Evolutionary conservation across 192 early-diverging fungal genomes (phyloP), one percentile per base, ranked within the genome.

Genomic region (Radiomyces spectabilis): DNA sequence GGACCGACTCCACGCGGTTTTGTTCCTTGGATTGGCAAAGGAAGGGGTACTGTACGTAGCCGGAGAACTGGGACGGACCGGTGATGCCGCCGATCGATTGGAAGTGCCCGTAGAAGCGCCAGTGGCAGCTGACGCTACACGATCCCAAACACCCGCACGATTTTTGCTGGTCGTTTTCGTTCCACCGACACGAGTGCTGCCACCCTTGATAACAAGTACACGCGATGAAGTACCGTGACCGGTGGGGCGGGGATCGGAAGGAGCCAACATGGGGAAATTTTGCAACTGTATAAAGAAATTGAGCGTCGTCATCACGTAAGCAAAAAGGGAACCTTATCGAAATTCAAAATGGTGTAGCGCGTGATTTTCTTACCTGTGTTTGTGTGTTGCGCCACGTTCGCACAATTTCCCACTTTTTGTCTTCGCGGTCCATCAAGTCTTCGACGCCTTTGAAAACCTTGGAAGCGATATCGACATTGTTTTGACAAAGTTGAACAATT

Each of bases 191-290:
- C 73, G 59, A 2, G 72, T 77, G 30, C 73, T 81, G 8, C 74
- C 78, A 31, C 75, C 73, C 57, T 88, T 89, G 63, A 90, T 87
- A 0, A 89, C 85, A 1, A 87, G 65, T 13, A 90, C 82, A 9
- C 83, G 77, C 6, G 78, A 69, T 4, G 72, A 65, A 10, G 79
- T 52, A 68, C 66, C 27, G 66, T 57, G 57, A 6, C 54, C 51
- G 9, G 25, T n/a, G 9, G 37, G 6, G 5, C n/a, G 8, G 15
- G 16, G 31, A 5, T 6, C 33, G 15, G 22, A 33, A 12, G 51
- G 6, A 12, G 52, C n/a, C 9, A 61, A 26, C 16, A 44, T 44
- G 3, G 59, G 59, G 35, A 62, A 62, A 19, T 53, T 42, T 25
- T 15, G 33, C 19, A 57, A 47, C 68, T 55, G 49, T 69, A 51